These are phyloP conservation scores for Botrytis byssoidea DNA, from an alignment of 2,329 filamentous ascomycete genomes.

Conservation along the genomic window DNA sequence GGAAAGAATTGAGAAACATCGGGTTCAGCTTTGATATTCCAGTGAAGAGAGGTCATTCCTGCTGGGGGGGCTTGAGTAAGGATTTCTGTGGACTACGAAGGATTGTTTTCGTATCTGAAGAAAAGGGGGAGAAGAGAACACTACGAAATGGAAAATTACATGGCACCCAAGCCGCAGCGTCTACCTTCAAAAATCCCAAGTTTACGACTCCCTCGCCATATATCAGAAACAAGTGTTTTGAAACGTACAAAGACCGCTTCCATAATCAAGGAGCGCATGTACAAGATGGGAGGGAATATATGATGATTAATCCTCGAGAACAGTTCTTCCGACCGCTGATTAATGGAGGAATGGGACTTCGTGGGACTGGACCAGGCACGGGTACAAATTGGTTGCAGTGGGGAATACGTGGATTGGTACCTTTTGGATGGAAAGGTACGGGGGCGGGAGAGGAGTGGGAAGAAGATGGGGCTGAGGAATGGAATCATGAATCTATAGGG, in stretches of 20 bases:
- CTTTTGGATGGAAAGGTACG: not conserved
- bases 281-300: not conserved
- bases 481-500: not conserved
- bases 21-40: not conserved
- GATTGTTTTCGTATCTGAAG: not conserved
- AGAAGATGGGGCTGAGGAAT: not conserved
- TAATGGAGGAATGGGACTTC: not conserved
- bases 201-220: not conserved
- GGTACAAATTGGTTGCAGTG: not conserved
- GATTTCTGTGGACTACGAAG: not conserved
- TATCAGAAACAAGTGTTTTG: not conserved
- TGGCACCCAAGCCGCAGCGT: not conserved
- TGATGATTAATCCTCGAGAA: not conserved
- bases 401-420: not conserved
- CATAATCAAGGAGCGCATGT: accelerated
- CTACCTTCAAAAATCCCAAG: not conserved
- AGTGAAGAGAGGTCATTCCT: not conserved
- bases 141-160: not conserved
- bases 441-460: not conserved
- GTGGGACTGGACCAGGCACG: not conserved
- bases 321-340: not conserved
- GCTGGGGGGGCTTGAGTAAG: not conserved
- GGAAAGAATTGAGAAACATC: not conserved
- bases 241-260: not conserved
- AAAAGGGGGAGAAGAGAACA: no score